Percentiles rank a stretch among this genome's conserved stretches.
Conservation (phyloP, 768 basidiomycete species). For the Suillus placidus region DNA sequence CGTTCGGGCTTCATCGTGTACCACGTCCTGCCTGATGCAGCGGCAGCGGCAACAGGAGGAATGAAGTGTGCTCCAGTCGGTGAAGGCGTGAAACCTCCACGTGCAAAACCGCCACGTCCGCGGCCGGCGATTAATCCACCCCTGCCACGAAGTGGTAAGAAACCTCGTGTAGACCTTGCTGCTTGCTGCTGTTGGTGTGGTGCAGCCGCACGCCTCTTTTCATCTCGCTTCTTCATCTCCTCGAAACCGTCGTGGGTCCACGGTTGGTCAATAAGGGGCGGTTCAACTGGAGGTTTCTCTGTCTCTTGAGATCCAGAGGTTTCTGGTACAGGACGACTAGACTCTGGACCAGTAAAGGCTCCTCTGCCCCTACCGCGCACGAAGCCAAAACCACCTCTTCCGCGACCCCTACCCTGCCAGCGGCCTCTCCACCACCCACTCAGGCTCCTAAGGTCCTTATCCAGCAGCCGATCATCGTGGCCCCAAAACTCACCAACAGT, state of each 20-base stretch:
- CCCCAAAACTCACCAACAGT: conserved; percentile 94
- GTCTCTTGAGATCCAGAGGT: conserved; percentile 20
- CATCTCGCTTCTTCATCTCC: conserved; percentile 80
- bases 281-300: conserved; percentile 28
- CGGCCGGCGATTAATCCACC: conserved; percentile 45
- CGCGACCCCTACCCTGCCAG: conserved; percentile 72
- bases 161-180: conserved; percentile 35
- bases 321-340: conserved; percentile 10
- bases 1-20: conserved; percentile 77
- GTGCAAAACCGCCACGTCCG: conserved; percentile 50
- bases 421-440: conserved; percentile 88
- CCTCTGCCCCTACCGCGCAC: conserved; percentile 62
- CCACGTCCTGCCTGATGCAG: conserved; percentile 55
- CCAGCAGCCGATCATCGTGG: conserved; percentile 88
- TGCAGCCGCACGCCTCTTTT: conserved; percentile 43
- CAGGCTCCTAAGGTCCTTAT: conserved; percentile 78
- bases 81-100: conserved; percentile 41
- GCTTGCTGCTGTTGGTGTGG: conserved; percentile 41
- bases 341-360: conserved; percentile 30
- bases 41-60: conserved; percentile 27
- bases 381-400: conserved; percentile 52
- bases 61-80: conserved; percentile 33
- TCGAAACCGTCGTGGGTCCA: conserved; percentile 92
- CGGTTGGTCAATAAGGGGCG: conserved; percentile 64
- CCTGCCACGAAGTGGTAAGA: conserved; percentile 46